Conservation (phyloP, 1,139 yeast species). For the Debaryomyces psychrophilus region DNA sequence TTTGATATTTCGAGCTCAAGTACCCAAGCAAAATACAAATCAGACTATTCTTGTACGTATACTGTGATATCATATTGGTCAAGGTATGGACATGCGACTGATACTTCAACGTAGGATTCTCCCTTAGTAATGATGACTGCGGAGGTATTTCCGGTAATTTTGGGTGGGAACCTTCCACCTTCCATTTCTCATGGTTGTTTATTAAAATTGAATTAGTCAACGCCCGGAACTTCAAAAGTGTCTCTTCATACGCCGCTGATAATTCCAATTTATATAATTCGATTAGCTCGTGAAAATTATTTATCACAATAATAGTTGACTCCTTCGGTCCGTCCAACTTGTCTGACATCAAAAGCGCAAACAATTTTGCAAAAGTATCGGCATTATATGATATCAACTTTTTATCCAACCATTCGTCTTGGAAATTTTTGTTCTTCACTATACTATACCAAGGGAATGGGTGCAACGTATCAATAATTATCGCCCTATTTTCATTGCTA, state of each 20-base stretch:
- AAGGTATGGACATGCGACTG: conserved; percentile 35
- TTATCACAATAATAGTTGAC: conserved; percentile 27
- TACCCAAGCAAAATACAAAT: conserved; percentile 36
- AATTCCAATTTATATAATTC: conserved; percentile 42
- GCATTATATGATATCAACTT: conserved; percentile 22
- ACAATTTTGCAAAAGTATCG: conserved; percentile 34
- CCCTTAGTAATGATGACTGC: conserved; percentile 33
- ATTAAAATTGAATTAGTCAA: conserved; percentile 28
- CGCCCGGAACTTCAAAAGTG: conserved; percentile 37
- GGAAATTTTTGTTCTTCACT: conserved; percentile 22
- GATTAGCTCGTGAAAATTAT: conserved; percentile 40
- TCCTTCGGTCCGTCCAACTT: conserved; percentile 16
- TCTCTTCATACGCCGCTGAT: conserved; percentile 38
- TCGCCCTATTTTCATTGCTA: conserved; percentile 16
- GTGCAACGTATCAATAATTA: conserved; percentile 35
- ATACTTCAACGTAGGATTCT: conserved; percentile 37
- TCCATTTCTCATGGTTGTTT: conserved; percentile 23
- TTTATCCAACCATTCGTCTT: conserved; percentile 21
- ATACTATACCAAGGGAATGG: conserved; percentile 34
- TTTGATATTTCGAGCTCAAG: conserved; percentile 31
- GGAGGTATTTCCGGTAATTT: conserved; percentile 35
- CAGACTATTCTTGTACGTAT: conserved; percentile 28
- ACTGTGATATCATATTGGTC: conserved; percentile 29
- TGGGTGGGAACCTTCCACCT: conserved; percentile 28
- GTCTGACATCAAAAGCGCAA: conserved; percentile 22